Evolutionary conservation across 805 yeast genomes (phyloP).

Genomic region (Cyberlindnera amylophila): DNA sequence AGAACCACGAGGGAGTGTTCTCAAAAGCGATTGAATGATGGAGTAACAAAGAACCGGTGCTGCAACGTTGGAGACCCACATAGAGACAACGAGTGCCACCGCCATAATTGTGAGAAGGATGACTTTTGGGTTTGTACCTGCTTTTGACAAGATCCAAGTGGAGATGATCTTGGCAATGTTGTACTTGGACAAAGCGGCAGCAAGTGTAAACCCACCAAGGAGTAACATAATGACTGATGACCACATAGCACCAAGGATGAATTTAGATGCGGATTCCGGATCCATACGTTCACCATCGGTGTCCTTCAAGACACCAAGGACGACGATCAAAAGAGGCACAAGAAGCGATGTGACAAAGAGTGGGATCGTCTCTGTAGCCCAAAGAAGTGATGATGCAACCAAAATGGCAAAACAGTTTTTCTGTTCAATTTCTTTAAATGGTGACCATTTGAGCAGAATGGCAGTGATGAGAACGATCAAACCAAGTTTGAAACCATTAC

Average conservation of each 20-base stretch:
- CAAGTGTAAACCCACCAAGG: constrained; percentile 90
- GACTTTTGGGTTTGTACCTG: constrained; percentile 81
- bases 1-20: constrained; percentile 77
- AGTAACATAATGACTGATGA: constrained; percentile 85
- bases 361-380: constrained; percentile 97
- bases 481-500: constrained; percentile 40
- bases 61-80: constrained; percentile 97
- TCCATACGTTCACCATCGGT: constrained; percentile 55
- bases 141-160: constrained; percentile 72
- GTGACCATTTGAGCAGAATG: constrained; percentile 42
- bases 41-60: constrained; percentile 93
- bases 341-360: constrained; percentile 82
- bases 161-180: constrained; percentile 84
- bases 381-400: constrained; percentile 73
- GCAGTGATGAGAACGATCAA: constrained; percentile 47
- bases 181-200: constrained; percentile 90
- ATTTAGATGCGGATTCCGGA: constrained; percentile 62
- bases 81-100: constrained; percentile 79
- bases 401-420: constrained; percentile 83
- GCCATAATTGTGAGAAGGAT: constrained; percentile 79
- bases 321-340: constrained; percentile 77
- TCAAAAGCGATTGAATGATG: constrained; percentile 81
- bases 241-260: constrained; percentile 89
- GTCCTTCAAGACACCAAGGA: constrained; percentile 64
- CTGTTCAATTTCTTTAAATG: constrained; percentile 54